Percentiles rank a stretch among this genome's conserved stretches.
Evolutionary conservation across 768 basidiomycete species (phyloP).

Genomic region (Pholiota conissans): DNA sequence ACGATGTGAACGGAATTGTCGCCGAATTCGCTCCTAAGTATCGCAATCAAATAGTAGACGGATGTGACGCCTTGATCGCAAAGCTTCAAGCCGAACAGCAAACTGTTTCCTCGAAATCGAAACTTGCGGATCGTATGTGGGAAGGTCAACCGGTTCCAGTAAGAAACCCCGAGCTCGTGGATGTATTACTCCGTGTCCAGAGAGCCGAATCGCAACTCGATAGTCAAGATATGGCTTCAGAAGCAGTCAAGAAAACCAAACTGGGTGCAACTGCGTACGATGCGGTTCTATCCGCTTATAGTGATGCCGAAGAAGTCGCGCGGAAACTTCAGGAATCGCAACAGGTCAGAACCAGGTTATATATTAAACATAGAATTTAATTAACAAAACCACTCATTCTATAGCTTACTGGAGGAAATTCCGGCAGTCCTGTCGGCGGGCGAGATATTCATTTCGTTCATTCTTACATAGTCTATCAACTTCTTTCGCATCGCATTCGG

Average conservation of each 20-base stretch:
- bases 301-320: conserved; percentile 87
- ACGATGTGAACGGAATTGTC: conserved; percentile 79
- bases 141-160: conserved; percentile 83
- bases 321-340: conserved; percentile 82
- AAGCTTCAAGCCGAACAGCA: conserved; percentile 47
- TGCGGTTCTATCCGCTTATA: conserved; percentile 77
- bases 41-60: conserved; percentile 61
- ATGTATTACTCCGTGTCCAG: conserved; percentile 81
- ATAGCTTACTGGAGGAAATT: conserved; percentile 31
- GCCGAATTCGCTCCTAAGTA: conserved; percentile 59
- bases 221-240: conserved; percentile 31
- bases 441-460: conserved; percentile 86
- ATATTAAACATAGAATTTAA: neutral
- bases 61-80: conserved; percentile 54
- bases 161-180: conserved; percentile 89
- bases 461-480: conserved; percentile 83
- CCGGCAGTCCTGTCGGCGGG: conserved; percentile 40
- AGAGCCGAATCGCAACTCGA: conserved; percentile 65
- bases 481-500: conserved; percentile 84
- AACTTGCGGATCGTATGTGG: conserved; percentile 67
- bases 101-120: conserved; percentile 44
- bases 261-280: conserved; percentile 87
- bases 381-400: conserved; percentile 5
- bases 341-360: conserved; percentile 48
- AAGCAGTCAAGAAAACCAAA: conserved; percentile 48